phyloP scores from a whole-genome alignment of 495 filamentous ascomycete genomes.

The Trichoderma asperelloides region DNA sequence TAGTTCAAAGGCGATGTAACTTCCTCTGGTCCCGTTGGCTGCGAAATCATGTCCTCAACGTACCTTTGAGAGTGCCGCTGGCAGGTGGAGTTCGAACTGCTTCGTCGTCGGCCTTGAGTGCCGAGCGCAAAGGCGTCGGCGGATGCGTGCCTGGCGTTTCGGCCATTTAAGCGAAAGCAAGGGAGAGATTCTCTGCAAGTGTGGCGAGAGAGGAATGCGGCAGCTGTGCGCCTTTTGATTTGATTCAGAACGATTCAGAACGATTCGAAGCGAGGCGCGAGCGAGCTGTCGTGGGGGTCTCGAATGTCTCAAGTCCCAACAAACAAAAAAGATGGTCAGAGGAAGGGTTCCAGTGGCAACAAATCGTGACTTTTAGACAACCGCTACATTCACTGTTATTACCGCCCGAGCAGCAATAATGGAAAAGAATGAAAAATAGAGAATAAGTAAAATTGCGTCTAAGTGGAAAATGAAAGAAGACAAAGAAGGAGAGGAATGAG shows the following conservation, averaged over 20 bases:
- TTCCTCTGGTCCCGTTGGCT: not conserved
- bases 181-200: not conserved
- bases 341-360: not conserved
- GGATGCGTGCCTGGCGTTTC: slow-evolving; percentile 4
- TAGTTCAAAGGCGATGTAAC: not conserved
- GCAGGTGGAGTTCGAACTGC: slow-evolving; percentile 25
- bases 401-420: not conserved
- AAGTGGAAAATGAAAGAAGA: not conserved
- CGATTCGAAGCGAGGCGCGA: not conserved
- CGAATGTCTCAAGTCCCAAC: not conserved
- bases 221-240: not conserved
- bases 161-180: not conserved
- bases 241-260: not conserved
- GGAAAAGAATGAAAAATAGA: not conserved
- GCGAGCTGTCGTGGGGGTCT: not conserved
- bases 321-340: not conserved
- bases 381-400: not conserved
- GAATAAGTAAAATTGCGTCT: not conserved
- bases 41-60: not conserved
- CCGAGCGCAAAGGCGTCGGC: slow-evolving; percentile 25
- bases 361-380: not conserved
- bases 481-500: not conserved
- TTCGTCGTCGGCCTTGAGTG: slow-evolving; percentile 36
- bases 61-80: slow-evolving; percentile 35
- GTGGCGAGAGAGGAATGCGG: not conserved